These are phyloP conservation scores for Allodekkera sacchari DNA, from an alignment of 805 yeast genomes.

Conservation along the genomic window DNA sequence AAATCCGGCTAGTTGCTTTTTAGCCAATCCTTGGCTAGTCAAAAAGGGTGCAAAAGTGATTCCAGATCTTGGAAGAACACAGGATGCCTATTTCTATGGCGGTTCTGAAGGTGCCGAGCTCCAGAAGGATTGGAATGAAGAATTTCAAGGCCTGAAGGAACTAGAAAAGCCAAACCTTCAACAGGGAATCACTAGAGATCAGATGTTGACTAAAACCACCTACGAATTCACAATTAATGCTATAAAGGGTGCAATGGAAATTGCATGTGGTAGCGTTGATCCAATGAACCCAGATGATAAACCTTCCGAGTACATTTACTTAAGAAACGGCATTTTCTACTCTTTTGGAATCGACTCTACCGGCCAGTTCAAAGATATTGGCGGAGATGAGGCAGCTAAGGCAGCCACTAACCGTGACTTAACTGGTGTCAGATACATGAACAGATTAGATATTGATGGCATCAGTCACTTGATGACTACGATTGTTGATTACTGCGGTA, in stretches of 20 bases:
- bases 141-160: slow-evolving; percentile 75
- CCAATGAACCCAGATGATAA: slow-evolving; percentile 79
- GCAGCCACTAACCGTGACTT: slow-evolving; percentile 75
- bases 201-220: slow-evolving; percentile 58
- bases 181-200: slow-evolving; percentile 70
- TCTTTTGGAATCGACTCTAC: slow-evolving; percentile 66
- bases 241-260: slow-evolving; percentile 68
- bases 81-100: slow-evolving; percentile 41
- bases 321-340: slow-evolving; percentile 81
- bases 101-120: slow-evolving; percentile 54
- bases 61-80: slow-evolving; percentile 58
- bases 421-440: slow-evolving; percentile 58
- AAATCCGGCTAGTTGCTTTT: slow-evolving; percentile 51
- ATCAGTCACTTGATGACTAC: slow-evolving; percentile 70
- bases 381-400: slow-evolving; percentile 83
- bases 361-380: slow-evolving; percentile 55
- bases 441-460: slow-evolving; percentile 53
- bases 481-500: slow-evolving; percentile 86
- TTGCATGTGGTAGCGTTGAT: slow-evolving; percentile 62
- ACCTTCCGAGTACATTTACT: slow-evolving; percentile 52
- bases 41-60: slow-evolving; percentile 9
- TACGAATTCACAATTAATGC: slow-evolving; percentile 74
- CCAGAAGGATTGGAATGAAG: slow-evolving; percentile 82
- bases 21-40: slow-evolving; percentile 78
- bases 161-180: slow-evolving; percentile 45